Evolutionary conservation across 768 basidiomycete genomes (phyloP), one percentile per base, ranked within the genome.

Genomic region (Lactifluus hygrophoroides): DNA sequence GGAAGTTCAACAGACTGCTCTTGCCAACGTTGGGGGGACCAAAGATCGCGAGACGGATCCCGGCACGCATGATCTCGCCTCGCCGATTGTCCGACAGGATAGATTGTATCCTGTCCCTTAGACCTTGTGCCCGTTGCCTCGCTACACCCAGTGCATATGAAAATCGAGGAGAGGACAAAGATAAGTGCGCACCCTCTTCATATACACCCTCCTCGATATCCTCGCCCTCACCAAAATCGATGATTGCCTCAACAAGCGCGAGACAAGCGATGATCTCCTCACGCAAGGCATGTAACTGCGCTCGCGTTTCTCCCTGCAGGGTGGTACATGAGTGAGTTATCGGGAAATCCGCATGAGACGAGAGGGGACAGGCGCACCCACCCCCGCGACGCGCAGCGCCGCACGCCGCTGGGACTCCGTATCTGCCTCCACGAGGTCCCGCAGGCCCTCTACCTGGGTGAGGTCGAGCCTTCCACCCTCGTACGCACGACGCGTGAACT

Each of bases 11-110:
- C 19, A 93, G 69, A 66, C 86, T 90, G 66, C 90, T 93, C 73
- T 95, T 96, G n/a, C 93, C 94, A 1, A 88, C 91, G 65, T 96
- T 96, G 0, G 94, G 90, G 23, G 92, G 90, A 0, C 93, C 93
- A 66, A 94, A 93, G 38, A 96, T 94, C 14, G 89, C 86, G 9
- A 95, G 75, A 45, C 82, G 83, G 48, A 94, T 80, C 2, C 93
- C 94, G 1, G 83, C 81, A 13, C 90, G 83, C 59, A 94, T 73
- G 51, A 95, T 83, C 69, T 95, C 93, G 0, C 92, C 91, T 35
- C 86, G 77, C 19, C 85, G 80, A 47, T 80, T 82, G 69, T 94
- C 91, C 5, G 77, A 69, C 1, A 94, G 73, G 55, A 89, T 81
- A 0, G 64, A 68, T 32, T 71, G 69, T 42, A 95, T 87, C 30